Percentiles rank a stretch among this genome's conserved stretches.
These are phyloP conservation scores for Penicillium sp. DNA, from an alignment of 2,329 filamentous ascomycete species.

Conservation along the genomic window DNA sequence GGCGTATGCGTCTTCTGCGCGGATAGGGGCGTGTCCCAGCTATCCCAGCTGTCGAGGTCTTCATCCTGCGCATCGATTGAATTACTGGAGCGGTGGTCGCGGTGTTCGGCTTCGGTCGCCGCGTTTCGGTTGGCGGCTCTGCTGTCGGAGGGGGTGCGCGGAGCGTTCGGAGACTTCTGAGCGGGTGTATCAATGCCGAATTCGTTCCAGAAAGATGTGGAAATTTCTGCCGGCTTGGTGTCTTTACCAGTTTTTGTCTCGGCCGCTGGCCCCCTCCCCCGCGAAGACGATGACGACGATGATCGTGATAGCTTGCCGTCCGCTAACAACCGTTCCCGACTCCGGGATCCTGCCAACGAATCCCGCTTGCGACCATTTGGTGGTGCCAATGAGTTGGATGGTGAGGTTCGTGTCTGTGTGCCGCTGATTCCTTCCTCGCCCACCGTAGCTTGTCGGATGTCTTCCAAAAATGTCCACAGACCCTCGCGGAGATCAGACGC, in stretches of 20 bases:
- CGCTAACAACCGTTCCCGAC: slow-evolving; percentile 33
- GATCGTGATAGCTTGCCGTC: slow-evolving; percentile 32
- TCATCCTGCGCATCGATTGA: slow-evolving; percentile 35
- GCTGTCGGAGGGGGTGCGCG: slow-evolving; percentile 25
- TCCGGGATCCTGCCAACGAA: slow-evolving; percentile 33
- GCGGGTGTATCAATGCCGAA: slow-evolving; percentile 50
- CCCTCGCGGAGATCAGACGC: slow-evolving; percentile 87
- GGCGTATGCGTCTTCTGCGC: slow-evolving; percentile 41
- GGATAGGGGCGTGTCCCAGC: slow-evolving; percentile 52
- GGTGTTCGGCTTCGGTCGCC: slow-evolving; percentile 34
- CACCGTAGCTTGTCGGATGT: slow-evolving; percentile 90
- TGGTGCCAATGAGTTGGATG: slow-evolving; percentile 22
- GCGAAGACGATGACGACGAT: slow-evolving; percentile 32
- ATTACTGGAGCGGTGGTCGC: slow-evolving; percentile 31
- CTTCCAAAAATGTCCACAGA: slow-evolving; percentile 91
- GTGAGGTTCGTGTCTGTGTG: slow-evolving; percentile 39
- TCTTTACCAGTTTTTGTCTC: slow-evolving; percentile 42
- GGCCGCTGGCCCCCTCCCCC: slow-evolving; percentile 29
- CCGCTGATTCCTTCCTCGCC: slow-evolving; percentile 82
- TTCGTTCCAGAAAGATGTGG: slow-evolving; percentile 51
- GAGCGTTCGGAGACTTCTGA: slow-evolving; percentile 38
- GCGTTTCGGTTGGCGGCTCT: slow-evolving; percentile 16
- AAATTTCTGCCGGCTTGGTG: slow-evolving; percentile 42
- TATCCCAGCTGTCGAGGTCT: slow-evolving; percentile 54
- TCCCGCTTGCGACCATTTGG: slow-evolving; percentile 27